phyloP scores from a whole-genome alignment of 2,329 filamentous ascomycete species.

The Zymoseptoria pseudotritici region DNA sequence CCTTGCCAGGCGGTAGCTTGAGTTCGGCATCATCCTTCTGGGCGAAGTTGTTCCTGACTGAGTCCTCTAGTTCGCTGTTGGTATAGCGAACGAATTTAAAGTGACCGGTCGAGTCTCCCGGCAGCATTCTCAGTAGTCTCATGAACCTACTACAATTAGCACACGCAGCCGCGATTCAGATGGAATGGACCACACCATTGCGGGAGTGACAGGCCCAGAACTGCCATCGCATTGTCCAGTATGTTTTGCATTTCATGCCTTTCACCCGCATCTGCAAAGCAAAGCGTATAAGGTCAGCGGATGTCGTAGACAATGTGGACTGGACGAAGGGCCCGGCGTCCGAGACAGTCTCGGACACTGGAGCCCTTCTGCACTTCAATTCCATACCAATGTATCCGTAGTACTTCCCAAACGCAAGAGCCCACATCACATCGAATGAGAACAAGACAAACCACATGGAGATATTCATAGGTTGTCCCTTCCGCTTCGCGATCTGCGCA shows the following conservation, averaged over 20 bases:
- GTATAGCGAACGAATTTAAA: constrained; percentile 1
- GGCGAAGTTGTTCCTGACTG: constrained; percentile 5
- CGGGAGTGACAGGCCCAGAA: constrained; percentile 2
- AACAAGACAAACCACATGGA: constrained; percentile 36
- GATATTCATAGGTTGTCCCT: constrained; percentile 29
- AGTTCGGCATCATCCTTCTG: background rate
- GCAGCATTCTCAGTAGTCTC: background rate
- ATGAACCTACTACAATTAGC: constrained; percentile 1
- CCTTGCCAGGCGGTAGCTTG: background rate
- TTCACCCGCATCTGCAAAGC: constrained; percentile 11
- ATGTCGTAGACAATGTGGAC: too few species aligned
- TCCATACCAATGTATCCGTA: constrained; percentile 11
- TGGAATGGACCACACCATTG: background rate
- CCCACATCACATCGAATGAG: constrained; percentile 39
- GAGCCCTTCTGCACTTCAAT: too few species aligned
- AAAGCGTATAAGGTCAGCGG: too few species aligned
- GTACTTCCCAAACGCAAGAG: constrained; percentile 24
- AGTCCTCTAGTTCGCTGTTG: constrained; percentile 1
- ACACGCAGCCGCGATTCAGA: background rate
- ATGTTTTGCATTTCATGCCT: constrained; percentile 30
- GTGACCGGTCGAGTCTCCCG: constrained; percentile 1
- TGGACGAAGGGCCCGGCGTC: too few species aligned
- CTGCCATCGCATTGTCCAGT: constrained; percentile 28
- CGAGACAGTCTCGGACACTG: too few species aligned
- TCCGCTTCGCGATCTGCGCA: constrained; percentile 19